Base-by-base conservation (phyloP, 2,329 filamentous ascomycete genomes). In the Colletotrichum chrysophilum region DNA sequence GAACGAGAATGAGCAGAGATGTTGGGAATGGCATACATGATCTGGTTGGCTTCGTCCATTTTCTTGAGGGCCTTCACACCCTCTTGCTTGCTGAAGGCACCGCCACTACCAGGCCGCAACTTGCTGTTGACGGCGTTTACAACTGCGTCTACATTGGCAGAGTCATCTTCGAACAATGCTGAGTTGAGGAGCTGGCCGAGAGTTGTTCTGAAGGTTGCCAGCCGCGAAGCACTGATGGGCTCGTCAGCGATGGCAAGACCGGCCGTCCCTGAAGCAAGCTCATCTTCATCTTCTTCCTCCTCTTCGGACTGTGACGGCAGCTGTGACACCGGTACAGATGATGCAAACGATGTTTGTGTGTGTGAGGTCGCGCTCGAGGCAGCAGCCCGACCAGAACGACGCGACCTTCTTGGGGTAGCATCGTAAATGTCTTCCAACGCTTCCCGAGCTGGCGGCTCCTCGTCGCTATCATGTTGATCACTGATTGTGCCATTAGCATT, bases 111-210 rank as follows among this genome's bases (percentile, higher is more conserved):
- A 56, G 85, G 81, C 16, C 90, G 89, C 62, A 98, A 80, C 79
- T 92, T 91, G 5, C 87, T 87, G 83, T 99, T 99, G 66, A 99
- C 94, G 10, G 94, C 94, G 5, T 89, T 89, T 21, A 98, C 89
- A 36, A 99, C 89, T 30, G 91, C 91, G 77, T 93, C 91, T 3
- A 98, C 90, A 76, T 93, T 90, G 16, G 96, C 95, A 21, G 93
- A 92, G 80, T 98, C 97, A 76, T 97, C 95, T 36, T 93, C 92
- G 82, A 99, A 99, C n/a, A 99, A 85, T 14, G 91, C 89, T 0
- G 94, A 94, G 80, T 94, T 93, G 81, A 98, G 93, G 70, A 99
- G 88, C 80, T 95, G 94, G 28, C 97, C 97, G 4, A 99, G 89
- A 3, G 94, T 91, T 13, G 91, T 91, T 70, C 95, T 93, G 92